phyloP scores from a whole-genome alignment of 192 early-diverging fungal genomes.

The Coemansia sp. region DNA sequence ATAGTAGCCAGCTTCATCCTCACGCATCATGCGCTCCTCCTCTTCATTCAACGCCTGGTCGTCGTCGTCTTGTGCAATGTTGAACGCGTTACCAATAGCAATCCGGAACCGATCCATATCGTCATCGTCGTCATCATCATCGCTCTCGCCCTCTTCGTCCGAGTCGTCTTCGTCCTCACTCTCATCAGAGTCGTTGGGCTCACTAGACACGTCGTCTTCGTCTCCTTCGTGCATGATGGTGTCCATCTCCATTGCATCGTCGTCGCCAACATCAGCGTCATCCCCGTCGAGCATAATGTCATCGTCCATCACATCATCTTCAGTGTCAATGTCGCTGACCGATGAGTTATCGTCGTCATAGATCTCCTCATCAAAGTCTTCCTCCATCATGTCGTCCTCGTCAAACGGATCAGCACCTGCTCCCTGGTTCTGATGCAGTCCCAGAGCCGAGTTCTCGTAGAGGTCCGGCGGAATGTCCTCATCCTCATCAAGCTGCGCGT shows the following conservation, averaged over 20 bases:
- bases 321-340: conserved; percentile 67
- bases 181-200: conserved; percentile 47
- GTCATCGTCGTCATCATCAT: background rate
- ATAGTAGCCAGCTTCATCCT: conserved; percentile 57
- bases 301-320: conserved; percentile 68
- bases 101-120: conserved; percentile 18
- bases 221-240: conserved; percentile 44
- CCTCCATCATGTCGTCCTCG: conserved; percentile 46
- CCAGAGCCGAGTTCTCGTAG: conserved; percentile 54
- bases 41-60: conserved; percentile 21
- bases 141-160: conserved; percentile 43
- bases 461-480: conserved; percentile 56
- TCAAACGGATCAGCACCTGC: conserved; percentile 20
- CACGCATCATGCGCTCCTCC: conserved; percentile 57
- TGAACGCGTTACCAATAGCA: conserved; percentile 32
- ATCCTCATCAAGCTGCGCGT: conserved; percentile 28
- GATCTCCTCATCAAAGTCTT: conserved; percentile 54
- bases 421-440: conserved; percentile 55
- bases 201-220: conserved; percentile 56
- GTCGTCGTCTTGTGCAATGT: conserved; percentile 24
- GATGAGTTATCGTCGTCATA: conserved; percentile 61
- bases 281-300: conserved; percentile 47
- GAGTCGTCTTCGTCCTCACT: conserved; percentile 53
- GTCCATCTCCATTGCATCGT: conserved; percentile 58
- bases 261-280: conserved; percentile 65